phyloP scores from a whole-genome alignment of 2,329 filamentous ascomycete genomes.

The Corniculantispora saksenae region DNA sequence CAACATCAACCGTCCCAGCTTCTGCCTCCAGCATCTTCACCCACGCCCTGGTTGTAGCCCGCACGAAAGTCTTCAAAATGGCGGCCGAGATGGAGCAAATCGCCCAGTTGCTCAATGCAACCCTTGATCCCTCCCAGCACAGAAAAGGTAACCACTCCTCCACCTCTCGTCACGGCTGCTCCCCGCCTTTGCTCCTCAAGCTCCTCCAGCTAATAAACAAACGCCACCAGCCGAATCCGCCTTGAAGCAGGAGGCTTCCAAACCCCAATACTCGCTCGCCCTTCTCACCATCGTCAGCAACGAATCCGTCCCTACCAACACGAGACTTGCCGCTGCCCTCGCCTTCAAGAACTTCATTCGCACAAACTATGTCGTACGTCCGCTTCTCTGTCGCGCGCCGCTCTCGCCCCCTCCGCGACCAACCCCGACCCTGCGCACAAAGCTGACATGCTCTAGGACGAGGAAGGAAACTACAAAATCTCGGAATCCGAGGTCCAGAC shows the following conservation, averaged over 20 bases:
- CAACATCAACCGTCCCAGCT: neutral
- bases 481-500: constrained; percentile 77
- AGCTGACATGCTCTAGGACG: constrained; percentile 58
- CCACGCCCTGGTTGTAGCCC: constrained; percentile 19
- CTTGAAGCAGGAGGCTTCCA: constrained; percentile 76
- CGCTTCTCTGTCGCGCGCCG: neutral
- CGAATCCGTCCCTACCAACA: constrained; percentile 70
- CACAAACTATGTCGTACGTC: constrained; percentile 79
- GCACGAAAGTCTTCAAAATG: constrained; percentile 44
- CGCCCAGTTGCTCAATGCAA: constrained; percentile 85
- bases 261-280: constrained; percentile 82
- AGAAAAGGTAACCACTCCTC: constrained; percentile 71
- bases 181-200: constrained; percentile 26
- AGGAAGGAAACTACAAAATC: constrained; percentile 91
- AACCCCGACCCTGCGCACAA: constrained; percentile 17
- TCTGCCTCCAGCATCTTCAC: constrained; percentile 20
- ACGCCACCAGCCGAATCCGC: constrained; percentile 70
- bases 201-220: constrained; percentile 40
- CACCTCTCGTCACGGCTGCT: constrained; percentile 30
- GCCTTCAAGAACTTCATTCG: constrained; percentile 99
- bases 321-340: constrained; percentile 82
- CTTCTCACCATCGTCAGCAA: constrained; percentile 90
- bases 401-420: neutral
- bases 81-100: constrained; percentile 60
- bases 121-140: constrained; percentile 82